phyloP scores from a whole-genome alignment of 257 asterid genomes.

The Petunia secreta region DNA sequence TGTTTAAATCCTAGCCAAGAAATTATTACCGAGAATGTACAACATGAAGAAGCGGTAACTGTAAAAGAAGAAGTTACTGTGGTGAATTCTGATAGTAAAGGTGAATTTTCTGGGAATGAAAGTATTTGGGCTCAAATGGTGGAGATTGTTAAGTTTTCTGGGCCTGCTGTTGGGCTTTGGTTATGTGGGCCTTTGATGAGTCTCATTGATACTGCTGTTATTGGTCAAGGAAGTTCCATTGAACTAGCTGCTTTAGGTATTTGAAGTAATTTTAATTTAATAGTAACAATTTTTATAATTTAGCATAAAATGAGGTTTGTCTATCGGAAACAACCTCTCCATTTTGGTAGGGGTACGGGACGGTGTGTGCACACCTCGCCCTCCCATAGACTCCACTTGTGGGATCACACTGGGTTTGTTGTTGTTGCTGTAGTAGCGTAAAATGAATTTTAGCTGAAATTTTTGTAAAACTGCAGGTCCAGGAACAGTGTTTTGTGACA shows the following conservation, averaged over 20 bases:
- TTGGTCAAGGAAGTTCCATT: slow-evolving; percentile 90
- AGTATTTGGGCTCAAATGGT: slow-evolving; percentile 69
- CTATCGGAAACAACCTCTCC: no score
- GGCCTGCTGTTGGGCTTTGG: slow-evolving; percentile 97
- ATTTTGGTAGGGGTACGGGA: no score
- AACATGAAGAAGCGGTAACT: slow-evolving; percentile 29
- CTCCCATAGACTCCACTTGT: no score
- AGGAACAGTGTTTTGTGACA: slow-evolving; percentile 87
- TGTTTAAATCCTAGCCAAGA: slow-evolving; percentile 58
- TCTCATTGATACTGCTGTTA: slow-evolving; percentile 89
- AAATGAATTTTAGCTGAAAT: background rate
- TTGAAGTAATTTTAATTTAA: no score
- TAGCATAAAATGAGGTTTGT: no score
- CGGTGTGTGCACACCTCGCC: no score
- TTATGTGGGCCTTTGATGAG: slow-evolving; percentile 94
- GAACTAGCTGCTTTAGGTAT: slow-evolving; percentile 96
- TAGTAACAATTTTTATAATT: no score
- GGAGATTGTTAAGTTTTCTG: slow-evolving; percentile 92
- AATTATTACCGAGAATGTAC: slow-evolving; percentile 22
- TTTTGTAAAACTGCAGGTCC: slow-evolving; percentile 68
- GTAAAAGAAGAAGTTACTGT: slow-evolving; percentile 30
- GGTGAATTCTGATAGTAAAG: slow-evolving; percentile 37
- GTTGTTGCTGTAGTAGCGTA: no score
- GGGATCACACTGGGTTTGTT: no score
- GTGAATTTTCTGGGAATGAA: slow-evolving; percentile 59